phyloP scores from a whole-genome alignment of 2,329 filamentous ascomycete genomes.

The Pezicula radicicola region DNA sequence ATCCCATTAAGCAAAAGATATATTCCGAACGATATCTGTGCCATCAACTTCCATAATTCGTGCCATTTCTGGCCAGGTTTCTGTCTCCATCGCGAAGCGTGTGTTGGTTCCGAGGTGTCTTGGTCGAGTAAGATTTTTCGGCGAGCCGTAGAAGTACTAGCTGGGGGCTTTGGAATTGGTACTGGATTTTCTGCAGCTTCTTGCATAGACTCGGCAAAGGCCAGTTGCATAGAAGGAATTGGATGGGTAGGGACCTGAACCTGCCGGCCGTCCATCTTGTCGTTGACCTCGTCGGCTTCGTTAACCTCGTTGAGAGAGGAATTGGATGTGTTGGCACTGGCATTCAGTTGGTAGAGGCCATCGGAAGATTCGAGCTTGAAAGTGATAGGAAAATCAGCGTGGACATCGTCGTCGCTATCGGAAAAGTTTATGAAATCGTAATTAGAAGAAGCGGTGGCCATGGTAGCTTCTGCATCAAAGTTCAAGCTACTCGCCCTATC shows the following conservation, averaged over 20 bases:
- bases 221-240: conserved; percentile 72
- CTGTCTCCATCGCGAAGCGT: conserved; percentile 73
- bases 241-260: conserved; percentile 57
- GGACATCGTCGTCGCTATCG: neutral
- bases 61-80: conserved; percentile 76
- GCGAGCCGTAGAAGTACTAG: conserved; percentile 56
- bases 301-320: neutral
- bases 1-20: conserved; percentile 81
- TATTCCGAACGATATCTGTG: conserved; percentile 91
- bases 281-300: neutral
- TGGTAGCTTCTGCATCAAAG: neutral
- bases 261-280: conserved; percentile 1
- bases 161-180: conserved; percentile 45
- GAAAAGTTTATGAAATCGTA: conserved; percentile 1
- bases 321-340: neutral
- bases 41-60: conserved; percentile 83
- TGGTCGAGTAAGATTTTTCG: conserved; percentile 67
- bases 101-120: conserved; percentile 65
- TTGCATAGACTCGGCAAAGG: conserved; percentile 78
- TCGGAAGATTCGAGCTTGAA: neutral
- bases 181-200: conserved; percentile 59
- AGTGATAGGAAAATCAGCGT: neutral
- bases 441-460: neutral
- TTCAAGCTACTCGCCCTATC: neutral
- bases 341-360: neutral